Percentiles rank a stretch among this genome's conserved stretches.
phyloP scores from a whole-genome alignment of 2,329 filamentous ascomycete genomes.

The Cladophialophora yegresii region DNA sequence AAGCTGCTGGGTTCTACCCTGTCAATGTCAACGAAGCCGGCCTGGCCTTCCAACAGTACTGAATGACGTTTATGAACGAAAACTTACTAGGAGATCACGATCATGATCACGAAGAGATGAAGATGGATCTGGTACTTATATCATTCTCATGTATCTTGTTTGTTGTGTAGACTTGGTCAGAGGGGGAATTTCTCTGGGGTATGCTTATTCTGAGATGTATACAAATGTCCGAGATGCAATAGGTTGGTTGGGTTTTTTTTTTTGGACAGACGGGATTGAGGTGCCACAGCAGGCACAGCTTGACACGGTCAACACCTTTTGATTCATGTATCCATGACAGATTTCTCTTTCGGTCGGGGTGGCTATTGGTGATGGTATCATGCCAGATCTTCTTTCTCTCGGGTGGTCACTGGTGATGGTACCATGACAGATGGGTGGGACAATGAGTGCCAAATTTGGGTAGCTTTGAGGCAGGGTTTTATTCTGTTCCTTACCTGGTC shows the following conservation, averaged over 20 bases:
- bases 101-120: constrained; percentile 10
- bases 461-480: background rate
- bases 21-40: background rate
- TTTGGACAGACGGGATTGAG: background rate
- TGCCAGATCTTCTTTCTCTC: too few species aligned
- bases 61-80: constrained; percentile 7
- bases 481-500: background rate
- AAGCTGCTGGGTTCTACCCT: background rate
- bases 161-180: background rate
- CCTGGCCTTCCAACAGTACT: constrained; percentile 6
- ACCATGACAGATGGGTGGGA: background rate
- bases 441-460: background rate
- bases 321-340: background rate
- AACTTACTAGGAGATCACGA: constrained; percentile 3
- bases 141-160: background rate
- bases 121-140: background rate
- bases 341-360: background rate
- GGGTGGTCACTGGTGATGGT: too few species aligned
- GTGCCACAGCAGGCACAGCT: background rate
- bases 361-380: background rate
- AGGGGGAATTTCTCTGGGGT: background rate
- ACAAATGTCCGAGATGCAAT: constrained; percentile 2
- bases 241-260: background rate
- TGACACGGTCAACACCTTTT: background rate
- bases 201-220: constrained; percentile 1